Conservation (phyloP, 1,284 basidiomycete species). For the Marasmius fiardii region DNA sequence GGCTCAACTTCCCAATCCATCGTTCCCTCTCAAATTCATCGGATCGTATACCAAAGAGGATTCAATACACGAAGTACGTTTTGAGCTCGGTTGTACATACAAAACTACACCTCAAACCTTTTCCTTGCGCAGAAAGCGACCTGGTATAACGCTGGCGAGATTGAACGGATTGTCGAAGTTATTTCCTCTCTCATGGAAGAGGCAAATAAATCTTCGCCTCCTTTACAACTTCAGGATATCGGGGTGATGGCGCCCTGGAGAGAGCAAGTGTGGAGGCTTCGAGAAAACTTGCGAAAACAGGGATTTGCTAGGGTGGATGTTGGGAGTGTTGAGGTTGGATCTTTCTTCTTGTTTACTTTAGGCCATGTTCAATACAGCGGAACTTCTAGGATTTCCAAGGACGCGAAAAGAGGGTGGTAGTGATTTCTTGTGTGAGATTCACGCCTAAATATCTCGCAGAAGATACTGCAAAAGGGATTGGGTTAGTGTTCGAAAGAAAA, state of each 20-base stretch:
- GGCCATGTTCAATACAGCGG: background rate
- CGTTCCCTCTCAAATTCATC: slow-evolving; percentile 39
- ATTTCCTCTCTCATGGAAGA: slow-evolving; percentile 35
- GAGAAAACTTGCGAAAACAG: slow-evolving; percentile 37
- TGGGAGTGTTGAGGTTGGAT: slow-evolving; percentile 40
- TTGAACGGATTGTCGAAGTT: slow-evolving; percentile 31
- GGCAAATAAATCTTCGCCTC: slow-evolving; percentile 30
- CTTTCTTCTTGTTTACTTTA: slow-evolving; percentile 4
- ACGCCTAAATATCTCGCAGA: slow-evolving; percentile 40
- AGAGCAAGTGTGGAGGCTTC: slow-evolving; percentile 45
- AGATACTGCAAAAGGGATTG: slow-evolving; percentile 38
- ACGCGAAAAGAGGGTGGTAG: slow-evolving; percentile 41
- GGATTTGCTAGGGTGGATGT: slow-evolving; percentile 39
- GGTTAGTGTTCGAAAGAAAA: slow-evolving; percentile 40
- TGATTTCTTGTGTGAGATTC: slow-evolving; percentile 44
- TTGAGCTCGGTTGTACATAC: background rate
- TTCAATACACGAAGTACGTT: slow-evolving; percentile 36
- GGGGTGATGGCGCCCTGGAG: slow-evolving; percentile 47
- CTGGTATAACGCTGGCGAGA: slow-evolving; percentile 45
- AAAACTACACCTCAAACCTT: background rate
- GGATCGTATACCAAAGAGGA: slow-evolving; percentile 34
- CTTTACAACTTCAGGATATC: slow-evolving; percentile 33
- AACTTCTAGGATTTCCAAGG: slow-evolving; percentile 41
- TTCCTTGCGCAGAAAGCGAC: slow-evolving; percentile 31
- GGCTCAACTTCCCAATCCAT: slow-evolving; percentile 32